These are phyloP conservation scores for Dictyostelium brefeldianum DNA, from an alignment of 78 protist genomes.

Conservation along the genomic window DNA sequence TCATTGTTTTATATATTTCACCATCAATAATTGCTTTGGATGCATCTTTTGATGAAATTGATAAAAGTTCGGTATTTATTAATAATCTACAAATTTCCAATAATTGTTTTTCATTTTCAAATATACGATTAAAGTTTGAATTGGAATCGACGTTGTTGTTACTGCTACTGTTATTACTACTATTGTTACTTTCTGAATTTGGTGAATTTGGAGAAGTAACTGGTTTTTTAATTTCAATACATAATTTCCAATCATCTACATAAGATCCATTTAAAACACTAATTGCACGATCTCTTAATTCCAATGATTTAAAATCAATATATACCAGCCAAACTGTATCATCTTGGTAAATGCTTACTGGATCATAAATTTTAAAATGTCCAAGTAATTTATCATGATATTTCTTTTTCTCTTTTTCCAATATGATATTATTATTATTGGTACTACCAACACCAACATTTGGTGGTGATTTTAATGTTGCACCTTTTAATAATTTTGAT, in stretches of 20 bases:
- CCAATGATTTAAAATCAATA: slow-evolving; percentile 45
- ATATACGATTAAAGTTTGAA: not conserved
- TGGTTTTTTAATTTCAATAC: slow-evolving; percentile 11
- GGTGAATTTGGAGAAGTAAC: not conserved
- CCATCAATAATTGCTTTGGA: slow-evolving; percentile 42
- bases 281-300: slow-evolving; percentile 35
- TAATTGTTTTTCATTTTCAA: slow-evolving; percentile 18
- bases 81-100: slow-evolving; percentile 32
- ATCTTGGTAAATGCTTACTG: slow-evolving; percentile 32
- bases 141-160: not conserved
- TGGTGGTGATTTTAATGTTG: not conserved
- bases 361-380: slow-evolving; percentile 41
- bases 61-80: slow-evolving; percentile 23
- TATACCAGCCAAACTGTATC: slow-evolving; percentile 16
- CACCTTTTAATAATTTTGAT: not conserved
- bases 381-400: not conserved
- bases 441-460: no score
- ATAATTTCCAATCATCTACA: slow-evolving; percentile 28
- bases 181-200: not conserved
- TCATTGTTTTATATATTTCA: slow-evolving; percentile 23
- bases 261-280: slow-evolving; percentile 19
- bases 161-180: no score
- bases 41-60: slow-evolving; percentile 43
- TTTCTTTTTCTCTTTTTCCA: not conserved
- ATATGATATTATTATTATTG: no score